These are phyloP conservation scores for Glebionis coronaria DNA, from an alignment of 129 eudicot genomes.

Conservation along the genomic window DNA sequence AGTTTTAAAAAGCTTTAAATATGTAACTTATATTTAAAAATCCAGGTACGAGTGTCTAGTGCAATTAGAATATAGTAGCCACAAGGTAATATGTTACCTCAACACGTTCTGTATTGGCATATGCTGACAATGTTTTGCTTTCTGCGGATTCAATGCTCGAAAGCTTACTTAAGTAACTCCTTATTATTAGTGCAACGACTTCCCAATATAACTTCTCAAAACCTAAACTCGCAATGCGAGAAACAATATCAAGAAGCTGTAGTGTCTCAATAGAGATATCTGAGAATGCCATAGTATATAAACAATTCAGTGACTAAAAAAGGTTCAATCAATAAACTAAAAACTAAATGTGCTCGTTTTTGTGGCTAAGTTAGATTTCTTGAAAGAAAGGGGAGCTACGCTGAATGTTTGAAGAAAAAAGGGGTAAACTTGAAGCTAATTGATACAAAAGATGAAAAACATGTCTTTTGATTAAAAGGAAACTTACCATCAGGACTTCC, in stretches of 20 bases:
- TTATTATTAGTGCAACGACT: conserved; percentile 85
- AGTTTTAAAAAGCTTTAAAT: neutral
- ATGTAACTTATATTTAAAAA: too few relatives aligned
- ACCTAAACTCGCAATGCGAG: conserved; percentile 99
- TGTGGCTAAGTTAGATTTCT: too few relatives aligned
- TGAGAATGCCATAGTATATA: conserved; percentile 35
- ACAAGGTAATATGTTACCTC: conserved; percentile 48
- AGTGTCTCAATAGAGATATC: conserved; percentile 50
- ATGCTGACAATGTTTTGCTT: conserved; percentile 83
- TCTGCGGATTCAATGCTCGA: conserved; percentile 91
- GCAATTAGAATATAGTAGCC: conserved; percentile 9
- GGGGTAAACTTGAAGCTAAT: too few relatives aligned
- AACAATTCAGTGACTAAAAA: conserved; percentile 15
- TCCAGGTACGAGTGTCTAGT: neutral
- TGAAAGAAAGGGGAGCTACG: too few relatives aligned
- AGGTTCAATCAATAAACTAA: conserved; percentile 1
- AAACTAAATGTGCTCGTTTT: too few relatives aligned
- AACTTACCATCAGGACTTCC: too few relatives aligned
- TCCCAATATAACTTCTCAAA: conserved; percentile 95
- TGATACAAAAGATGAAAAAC: too few relatives aligned
- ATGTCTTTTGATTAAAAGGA: too few relatives aligned
- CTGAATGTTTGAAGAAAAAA: too few relatives aligned
- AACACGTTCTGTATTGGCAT: conserved; percentile 95
- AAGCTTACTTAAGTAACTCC: conserved; percentile 87
- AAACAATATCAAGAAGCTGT: conserved; percentile 99